Conservation (phyloP, 2,329 filamentous ascomycete genomes). For the Fusarium sp. region DNA sequence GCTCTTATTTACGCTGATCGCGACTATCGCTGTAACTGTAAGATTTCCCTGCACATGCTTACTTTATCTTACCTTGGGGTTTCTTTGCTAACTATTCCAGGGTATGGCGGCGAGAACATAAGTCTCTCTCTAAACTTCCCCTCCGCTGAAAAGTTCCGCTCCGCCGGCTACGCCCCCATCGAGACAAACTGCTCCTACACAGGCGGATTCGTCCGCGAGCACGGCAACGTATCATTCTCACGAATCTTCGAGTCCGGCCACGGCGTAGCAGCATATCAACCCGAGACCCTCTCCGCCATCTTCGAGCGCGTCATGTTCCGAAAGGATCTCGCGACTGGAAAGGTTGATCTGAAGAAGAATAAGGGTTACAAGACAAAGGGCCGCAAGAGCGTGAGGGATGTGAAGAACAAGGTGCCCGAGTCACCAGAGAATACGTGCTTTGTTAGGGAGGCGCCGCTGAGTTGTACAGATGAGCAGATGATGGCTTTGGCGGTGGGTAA, state of each 20-base stretch:
- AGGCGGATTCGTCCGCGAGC: conserved; percentile 79
- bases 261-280: conserved; percentile 68
- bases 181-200: conserved; percentile 72
- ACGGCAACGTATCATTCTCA: conserved; percentile 75
- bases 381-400: conserved; percentile 61
- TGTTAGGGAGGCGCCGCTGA: conserved; percentile 56
- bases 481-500: conserved; percentile 28
- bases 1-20: conserved; percentile 74
- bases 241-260: conserved; percentile 73
- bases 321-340: conserved; percentile 64
- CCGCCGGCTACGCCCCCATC: conserved; percentile 76
- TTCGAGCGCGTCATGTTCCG: conserved; percentile 68
- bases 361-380: conserved; percentile 49
- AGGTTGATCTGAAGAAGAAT: conserved; percentile 55
- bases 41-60: conserved; percentile 41
- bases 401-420: conserved; percentile 60
- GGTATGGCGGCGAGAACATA: conserved; percentile 70
- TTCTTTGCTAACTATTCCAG: neutral
- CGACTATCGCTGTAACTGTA: conserved; percentile 70
- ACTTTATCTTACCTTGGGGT: no score
- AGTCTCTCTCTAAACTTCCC: conserved; percentile 68
- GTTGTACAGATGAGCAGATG: conserved; percentile 51
- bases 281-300: conserved; percentile 62
- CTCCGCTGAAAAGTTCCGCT: conserved; percentile 63
- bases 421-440: conserved; percentile 66